Percentiles rank a stretch among this genome's conserved stretches.
Evolutionary conservation across 2,329 filamentous ascomycete genomes (phyloP).

Genomic region (Capronia epimyces): DNA sequence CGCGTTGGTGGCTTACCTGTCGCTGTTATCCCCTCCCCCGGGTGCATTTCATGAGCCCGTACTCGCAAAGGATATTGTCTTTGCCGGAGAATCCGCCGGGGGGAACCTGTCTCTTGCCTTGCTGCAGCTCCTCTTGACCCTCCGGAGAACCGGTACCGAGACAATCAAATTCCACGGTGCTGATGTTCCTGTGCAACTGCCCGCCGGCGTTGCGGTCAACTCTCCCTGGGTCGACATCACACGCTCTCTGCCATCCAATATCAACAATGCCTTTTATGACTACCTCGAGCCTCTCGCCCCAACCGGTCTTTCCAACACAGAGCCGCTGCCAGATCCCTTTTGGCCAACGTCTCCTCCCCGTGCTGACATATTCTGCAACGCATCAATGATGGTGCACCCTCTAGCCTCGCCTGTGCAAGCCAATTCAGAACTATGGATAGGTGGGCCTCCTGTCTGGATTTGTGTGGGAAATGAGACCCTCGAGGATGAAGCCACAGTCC

Average conservation of each 20-base stretch:
- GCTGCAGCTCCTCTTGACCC: constrained; percentile 40
- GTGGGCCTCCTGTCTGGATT: constrained; percentile 40
- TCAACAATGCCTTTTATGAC: constrained; percentile 38
- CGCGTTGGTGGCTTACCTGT: constrained; percentile 44
- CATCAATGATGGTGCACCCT: constrained; percentile 37
- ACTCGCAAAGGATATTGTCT: constrained; percentile 41
- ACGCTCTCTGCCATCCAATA: constrained; percentile 40
- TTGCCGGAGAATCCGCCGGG: constrained; percentile 46
- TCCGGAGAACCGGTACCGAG: constrained; percentile 32
- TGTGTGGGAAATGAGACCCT: constrained; percentile 40
- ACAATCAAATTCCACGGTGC: constrained; percentile 39
- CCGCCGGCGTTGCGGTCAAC: constrained; percentile 37
- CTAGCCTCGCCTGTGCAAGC: constrained; percentile 39
- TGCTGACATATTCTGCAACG: constrained; percentile 40
- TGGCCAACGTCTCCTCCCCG: constrained; percentile 42
- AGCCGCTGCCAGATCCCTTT: constrained; percentile 33
- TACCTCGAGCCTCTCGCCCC: constrained; percentile 33
- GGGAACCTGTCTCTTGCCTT: constrained; percentile 40
- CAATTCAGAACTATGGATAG: constrained; percentile 37
- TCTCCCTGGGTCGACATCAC: constrained; percentile 43
- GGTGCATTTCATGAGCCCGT: constrained; percentile 41
- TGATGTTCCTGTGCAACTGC: constrained; percentile 38
- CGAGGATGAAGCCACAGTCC: constrained; percentile 38
- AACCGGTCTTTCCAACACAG: constrained; percentile 25
- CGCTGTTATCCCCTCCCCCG: constrained; percentile 41